Conservation (phyloP, 768 basidiomycete species). For the Postia placenta region DNA sequence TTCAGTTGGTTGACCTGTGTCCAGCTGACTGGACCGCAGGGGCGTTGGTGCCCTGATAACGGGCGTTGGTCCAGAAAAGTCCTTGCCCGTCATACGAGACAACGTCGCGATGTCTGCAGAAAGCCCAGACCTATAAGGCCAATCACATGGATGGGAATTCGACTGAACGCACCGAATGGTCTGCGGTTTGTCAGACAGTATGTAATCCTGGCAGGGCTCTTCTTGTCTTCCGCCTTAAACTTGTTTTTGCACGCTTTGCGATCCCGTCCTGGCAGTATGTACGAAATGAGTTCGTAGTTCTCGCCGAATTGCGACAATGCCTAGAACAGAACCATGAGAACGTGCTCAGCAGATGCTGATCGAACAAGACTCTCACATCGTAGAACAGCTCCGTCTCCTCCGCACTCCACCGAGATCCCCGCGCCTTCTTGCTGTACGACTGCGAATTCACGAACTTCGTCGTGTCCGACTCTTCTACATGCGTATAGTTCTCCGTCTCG, state of each 20-base stretch:
- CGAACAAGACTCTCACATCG: slow-evolving; percentile 40
- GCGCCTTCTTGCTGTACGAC: slow-evolving; percentile 73
- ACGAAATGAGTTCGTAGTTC: slow-evolving; percentile 89
- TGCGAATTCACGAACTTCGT: slow-evolving; percentile 83
- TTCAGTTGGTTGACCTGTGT: neutral
- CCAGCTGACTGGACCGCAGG: slow-evolving; percentile 27
- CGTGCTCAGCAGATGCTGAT: slow-evolving; percentile 1
- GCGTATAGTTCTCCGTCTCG: slow-evolving; percentile 67
- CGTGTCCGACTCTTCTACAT: slow-evolving; percentile 76
- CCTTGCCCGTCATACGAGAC: slow-evolving; percentile 77
- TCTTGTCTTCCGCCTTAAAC: slow-evolving; percentile 86
- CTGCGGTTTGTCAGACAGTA: slow-evolving; percentile 67
- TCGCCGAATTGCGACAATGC: slow-evolving; percentile 87
- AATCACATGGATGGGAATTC: too few relatives aligned
- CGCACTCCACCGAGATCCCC: slow-evolving; percentile 84
- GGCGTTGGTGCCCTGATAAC: slow-evolving; percentile 46
- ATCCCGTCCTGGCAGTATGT: slow-evolving; percentile 77
- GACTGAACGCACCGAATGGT: slow-evolving; percentile 58
- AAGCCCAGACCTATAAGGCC: too few relatives aligned
- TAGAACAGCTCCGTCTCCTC: slow-evolving; percentile 88
- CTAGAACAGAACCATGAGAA: slow-evolving; percentile 33
- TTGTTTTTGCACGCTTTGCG: slow-evolving; percentile 90
- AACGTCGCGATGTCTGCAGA: slow-evolving; percentile 62
- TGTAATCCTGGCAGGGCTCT: slow-evolving; percentile 70
- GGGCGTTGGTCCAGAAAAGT: slow-evolving; percentile 78